Conservation (phyloP, 2,329 filamentous ascomycete genomes). For the Fusarium nelsonii region DNA sequence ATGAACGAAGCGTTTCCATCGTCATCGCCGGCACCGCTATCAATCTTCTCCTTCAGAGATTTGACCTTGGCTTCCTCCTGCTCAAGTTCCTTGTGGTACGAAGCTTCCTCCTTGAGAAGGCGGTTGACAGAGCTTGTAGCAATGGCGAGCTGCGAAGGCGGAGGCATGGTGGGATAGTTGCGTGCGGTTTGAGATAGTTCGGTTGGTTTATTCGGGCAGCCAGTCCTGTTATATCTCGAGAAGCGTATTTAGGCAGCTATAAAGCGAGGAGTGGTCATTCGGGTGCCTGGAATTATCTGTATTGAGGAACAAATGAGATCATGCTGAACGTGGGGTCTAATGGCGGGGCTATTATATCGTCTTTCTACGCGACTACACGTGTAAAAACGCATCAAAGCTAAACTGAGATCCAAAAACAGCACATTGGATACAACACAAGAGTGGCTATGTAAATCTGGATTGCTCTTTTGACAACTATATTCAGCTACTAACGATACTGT, state of each 20-base stretch:
- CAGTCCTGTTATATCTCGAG: neutral
- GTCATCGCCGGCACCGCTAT: slow-evolving; percentile 62
- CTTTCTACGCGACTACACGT: slow-evolving; percentile 17
- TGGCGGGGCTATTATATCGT: slow-evolving; percentile 43
- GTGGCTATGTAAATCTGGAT: neutral
- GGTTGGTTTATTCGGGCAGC: neutral
- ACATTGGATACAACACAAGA: neutral
- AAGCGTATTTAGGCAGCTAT: slow-evolving; percentile 2
- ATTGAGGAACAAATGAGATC: slow-evolving; percentile 47
- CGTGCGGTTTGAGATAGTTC: neutral
- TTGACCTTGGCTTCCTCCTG: slow-evolving; percentile 79
- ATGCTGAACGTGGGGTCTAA: slow-evolving; percentile 45
- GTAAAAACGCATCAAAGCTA: neutral
- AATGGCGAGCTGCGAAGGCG: slow-evolving; percentile 81
- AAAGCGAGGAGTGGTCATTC: slow-evolving; percentile 5
- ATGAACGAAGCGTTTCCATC: slow-evolving; percentile 80
- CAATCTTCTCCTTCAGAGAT: slow-evolving; percentile 73
- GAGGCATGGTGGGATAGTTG: slow-evolving; percentile 69
- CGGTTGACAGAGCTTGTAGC: slow-evolving; percentile 83
- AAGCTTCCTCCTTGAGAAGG: slow-evolving; percentile 90
- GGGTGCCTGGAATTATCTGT: slow-evolving; percentile 36
- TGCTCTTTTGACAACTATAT: slow-evolving; percentile 28
- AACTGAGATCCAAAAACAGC: neutral
- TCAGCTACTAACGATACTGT: slow-evolving; percentile 24
- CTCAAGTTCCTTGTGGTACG: slow-evolving; percentile 87